Evolutionary conservation across 352 stramenopile species (phyloP).

Genomic region (Peronospora belbahrii): DNA sequence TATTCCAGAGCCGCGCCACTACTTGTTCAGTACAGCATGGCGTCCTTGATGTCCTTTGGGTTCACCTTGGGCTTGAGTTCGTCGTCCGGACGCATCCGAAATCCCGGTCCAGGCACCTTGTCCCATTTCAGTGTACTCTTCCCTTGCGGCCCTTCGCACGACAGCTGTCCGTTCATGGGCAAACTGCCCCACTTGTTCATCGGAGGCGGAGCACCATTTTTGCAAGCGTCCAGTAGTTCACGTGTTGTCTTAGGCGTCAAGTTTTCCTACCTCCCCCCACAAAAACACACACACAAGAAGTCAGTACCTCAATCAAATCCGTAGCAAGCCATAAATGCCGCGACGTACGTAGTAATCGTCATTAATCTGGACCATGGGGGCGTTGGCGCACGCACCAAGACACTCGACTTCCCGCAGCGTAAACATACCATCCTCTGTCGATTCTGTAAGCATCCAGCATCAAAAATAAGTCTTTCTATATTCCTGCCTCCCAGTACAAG

Average conservation of each 20-base stretch:
- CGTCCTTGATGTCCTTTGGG: constrained; percentile 88
- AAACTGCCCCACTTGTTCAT: constrained; percentile 98
- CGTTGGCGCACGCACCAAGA: constrained; percentile 98
- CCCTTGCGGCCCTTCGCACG: constrained; percentile 94
- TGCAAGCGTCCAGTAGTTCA: constrained; percentile 95
- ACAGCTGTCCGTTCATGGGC: constrained; percentile 99
- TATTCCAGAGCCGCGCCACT: constrained; percentile 10
- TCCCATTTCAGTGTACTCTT: constrained; percentile 92
- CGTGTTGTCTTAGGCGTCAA: constrained; percentile 96
- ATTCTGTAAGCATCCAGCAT: constrained; percentile 32
- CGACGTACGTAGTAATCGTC: constrained; percentile 91
- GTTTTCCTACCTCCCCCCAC: constrained; percentile 93
- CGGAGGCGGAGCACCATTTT: constrained; percentile 84
- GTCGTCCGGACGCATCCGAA: constrained; percentile 87
- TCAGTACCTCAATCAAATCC: constrained; percentile 3
- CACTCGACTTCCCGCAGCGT: constrained; percentile 99
- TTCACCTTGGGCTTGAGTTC: constrained; percentile 92
- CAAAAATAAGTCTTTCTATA: neutral
- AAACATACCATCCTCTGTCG: constrained; percentile 71
- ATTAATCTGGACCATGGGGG: constrained; percentile 99
- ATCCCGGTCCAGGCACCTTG: constrained; percentile 72
- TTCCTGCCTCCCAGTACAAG: neutral
- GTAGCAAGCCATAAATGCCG: neutral
- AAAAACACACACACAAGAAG: constrained; percentile 10
- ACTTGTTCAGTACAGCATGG: constrained; percentile 77